Conservation (phyloP, 805 yeast species). For the Lipomyces sp. region DNA sequence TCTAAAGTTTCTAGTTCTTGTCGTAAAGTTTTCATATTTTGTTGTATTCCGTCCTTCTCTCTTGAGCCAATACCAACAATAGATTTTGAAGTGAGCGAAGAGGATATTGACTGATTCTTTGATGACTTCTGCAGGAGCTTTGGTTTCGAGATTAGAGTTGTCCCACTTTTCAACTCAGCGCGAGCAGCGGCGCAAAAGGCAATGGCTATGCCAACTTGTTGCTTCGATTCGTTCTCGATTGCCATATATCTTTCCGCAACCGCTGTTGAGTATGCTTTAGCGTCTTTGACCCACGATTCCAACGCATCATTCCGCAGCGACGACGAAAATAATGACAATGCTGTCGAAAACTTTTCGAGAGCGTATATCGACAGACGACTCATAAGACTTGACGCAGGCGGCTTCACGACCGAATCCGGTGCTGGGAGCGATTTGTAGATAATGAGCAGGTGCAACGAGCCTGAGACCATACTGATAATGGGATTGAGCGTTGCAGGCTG, state of each 20-base stretch:
- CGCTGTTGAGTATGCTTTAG: slow-evolving; percentile 32
- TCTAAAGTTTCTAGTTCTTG: slow-evolving; percentile 22
- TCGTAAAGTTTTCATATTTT: slow-evolving; percentile 19
- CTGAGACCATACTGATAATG: slow-evolving; percentile 30
- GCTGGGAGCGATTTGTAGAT: slow-evolving; percentile 32
- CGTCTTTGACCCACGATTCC: slow-evolving; percentile 32
- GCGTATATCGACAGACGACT: slow-evolving; percentile 37
- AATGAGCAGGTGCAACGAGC: slow-evolving; percentile 35
- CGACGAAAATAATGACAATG: slow-evolving; percentile 30
- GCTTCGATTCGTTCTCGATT: slow-evolving; percentile 30
- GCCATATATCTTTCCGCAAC: slow-evolving; percentile 34
- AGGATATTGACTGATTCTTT: no score
- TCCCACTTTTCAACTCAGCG: slow-evolving; percentile 23
- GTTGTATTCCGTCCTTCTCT: slow-evolving; percentile 5
- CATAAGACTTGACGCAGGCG: slow-evolving; percentile 32
- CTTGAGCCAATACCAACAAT: neutral
- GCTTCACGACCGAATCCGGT: slow-evolving; percentile 10
- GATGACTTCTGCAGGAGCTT: slow-evolving; percentile 5
- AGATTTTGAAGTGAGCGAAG: neutral
- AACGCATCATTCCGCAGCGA: slow-evolving; percentile 20
- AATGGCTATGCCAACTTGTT: slow-evolving; percentile 35
- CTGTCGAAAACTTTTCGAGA: slow-evolving; percentile 34
- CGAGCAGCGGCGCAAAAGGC: slow-evolving; percentile 31
- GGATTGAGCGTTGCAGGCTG: slow-evolving; percentile 30
- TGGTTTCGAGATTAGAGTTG: slow-evolving; percentile 1